phyloP scores from a whole-genome alignment of 352 stramenopile species.

The Phytophthora capsici region DNA sequence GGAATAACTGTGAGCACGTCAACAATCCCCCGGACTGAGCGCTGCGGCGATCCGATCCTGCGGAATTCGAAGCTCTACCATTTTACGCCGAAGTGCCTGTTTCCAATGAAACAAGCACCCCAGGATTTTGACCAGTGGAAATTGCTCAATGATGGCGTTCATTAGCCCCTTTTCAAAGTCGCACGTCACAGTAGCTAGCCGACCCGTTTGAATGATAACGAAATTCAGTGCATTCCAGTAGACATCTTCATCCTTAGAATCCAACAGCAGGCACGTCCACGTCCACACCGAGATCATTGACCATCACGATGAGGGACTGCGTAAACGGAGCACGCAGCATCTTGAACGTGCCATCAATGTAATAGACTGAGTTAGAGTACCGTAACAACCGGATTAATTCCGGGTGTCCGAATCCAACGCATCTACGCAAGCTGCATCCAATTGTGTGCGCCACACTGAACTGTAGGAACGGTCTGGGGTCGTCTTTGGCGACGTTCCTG shows the following conservation, averaged over 20 bases:
- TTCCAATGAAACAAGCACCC: conserved; percentile 26
- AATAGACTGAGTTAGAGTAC: conserved; percentile 1
- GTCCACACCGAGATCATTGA: no score
- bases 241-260: conserved; percentile 9
- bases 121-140: conserved; percentile 14
- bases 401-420: conserved; percentile 12
- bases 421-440: conserved; percentile 5
- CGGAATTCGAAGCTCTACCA: conserved; percentile 7
- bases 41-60: background rate
- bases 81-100: conserved; percentile 22
- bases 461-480: conserved; percentile 8
- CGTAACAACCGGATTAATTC: conserved; percentile 9
- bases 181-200: conserved; percentile 5
- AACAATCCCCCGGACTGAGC: background rate
- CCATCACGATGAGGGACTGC: no score
- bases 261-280: conserved; percentile 11
- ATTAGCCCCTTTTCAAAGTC: conserved; percentile 21
- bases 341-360: no score
- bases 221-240: conserved; percentile 15
- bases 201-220: conserved; percentile 15
- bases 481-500: background rate
- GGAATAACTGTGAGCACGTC: conserved; percentile 4
- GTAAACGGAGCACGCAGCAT: no score
- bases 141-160: conserved; percentile 14
- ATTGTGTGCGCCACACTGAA: conserved; percentile 12